Conservation (phyloP, 208 protist species). For the Blastocrithidia nonstop region DNA sequence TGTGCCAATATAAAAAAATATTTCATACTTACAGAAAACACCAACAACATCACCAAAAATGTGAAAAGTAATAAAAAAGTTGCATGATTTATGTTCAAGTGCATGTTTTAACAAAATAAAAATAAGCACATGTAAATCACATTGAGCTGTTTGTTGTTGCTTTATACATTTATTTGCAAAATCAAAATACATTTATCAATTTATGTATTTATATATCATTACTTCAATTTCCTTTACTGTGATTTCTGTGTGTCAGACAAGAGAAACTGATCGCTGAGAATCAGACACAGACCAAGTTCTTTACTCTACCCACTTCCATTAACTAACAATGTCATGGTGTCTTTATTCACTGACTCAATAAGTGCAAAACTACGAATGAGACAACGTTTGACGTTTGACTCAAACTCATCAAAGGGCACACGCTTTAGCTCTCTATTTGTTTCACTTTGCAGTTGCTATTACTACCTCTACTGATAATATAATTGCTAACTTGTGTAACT, state of each 20-base stretch:
- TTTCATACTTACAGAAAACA: too few species aligned
- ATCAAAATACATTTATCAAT: conserved; percentile 5
- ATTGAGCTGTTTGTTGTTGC: not conserved
- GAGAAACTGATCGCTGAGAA: conserved; percentile 27
- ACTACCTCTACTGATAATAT: too few species aligned
- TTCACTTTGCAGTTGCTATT: not conserved
- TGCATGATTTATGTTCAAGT: too few species aligned
- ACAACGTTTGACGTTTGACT: conserved; percentile 12
- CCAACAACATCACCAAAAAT: too few species aligned
- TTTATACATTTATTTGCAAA: too few species aligned
- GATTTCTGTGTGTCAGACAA: not conserved
- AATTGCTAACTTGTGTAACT: too few species aligned
- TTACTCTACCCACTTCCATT: conserved; percentile 15
- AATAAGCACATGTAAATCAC: not conserved
- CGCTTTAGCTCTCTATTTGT: conserved; percentile 33
- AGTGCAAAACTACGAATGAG: conserved; percentile 38
- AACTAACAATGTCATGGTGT: conserved; percentile 28
- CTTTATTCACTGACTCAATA: conserved; percentile 24
- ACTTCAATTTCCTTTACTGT: not conserved
- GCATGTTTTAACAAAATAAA: not conserved
- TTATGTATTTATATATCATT: conserved; percentile 1
- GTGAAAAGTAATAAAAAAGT: too few species aligned
- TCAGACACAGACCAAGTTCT: conserved; percentile 28
- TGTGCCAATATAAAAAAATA: too few species aligned
- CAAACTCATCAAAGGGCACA: conserved; percentile 25